These are phyloP conservation scores for Arthrobotrys musiformis DNA, from an alignment of 2,329 filamentous ascomycete species.

Conservation along the genomic window DNA sequence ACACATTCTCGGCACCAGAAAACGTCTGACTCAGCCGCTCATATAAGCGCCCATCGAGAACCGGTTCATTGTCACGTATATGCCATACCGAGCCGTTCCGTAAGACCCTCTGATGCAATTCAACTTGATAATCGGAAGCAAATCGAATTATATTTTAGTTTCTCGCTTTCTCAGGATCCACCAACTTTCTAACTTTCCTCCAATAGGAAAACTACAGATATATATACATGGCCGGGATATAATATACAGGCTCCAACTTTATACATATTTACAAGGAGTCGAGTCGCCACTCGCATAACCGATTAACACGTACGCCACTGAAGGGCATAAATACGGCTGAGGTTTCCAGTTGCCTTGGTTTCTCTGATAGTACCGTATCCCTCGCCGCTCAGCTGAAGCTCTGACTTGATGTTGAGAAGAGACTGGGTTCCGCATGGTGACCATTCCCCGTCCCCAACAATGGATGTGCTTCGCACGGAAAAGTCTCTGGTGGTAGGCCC, in stretches of 20 bases:
- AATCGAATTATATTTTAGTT: no score
- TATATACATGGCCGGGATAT: background rate
- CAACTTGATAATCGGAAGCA: background rate
- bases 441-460: slow-evolving; percentile 28
- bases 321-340: slow-evolving; percentile 24
- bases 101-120: background rate
- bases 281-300: background rate
- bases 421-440: slow-evolving; percentile 34
- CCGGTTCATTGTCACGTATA: no score
- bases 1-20: no score
- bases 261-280: slow-evolving; percentile 3
- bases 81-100: background rate
- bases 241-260: background rate
- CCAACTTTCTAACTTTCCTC: no score
- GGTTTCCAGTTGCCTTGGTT: slow-evolving; percentile 3
- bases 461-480: background rate
- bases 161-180: no score
- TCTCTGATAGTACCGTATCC: slow-evolving; percentile 22
- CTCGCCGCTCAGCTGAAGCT: slow-evolving; percentile 19
- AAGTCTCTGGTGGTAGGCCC: slow-evolving; percentile 34
- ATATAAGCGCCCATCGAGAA: no score
- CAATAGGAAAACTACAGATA: background rate
- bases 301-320: slow-evolving; percentile 43
- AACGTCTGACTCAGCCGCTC: no score
- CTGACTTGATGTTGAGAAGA: slow-evolving; percentile 42